Conservation (phyloP, 768 basidiomycete genomes). For the Lentinula raphanica region DNA sequence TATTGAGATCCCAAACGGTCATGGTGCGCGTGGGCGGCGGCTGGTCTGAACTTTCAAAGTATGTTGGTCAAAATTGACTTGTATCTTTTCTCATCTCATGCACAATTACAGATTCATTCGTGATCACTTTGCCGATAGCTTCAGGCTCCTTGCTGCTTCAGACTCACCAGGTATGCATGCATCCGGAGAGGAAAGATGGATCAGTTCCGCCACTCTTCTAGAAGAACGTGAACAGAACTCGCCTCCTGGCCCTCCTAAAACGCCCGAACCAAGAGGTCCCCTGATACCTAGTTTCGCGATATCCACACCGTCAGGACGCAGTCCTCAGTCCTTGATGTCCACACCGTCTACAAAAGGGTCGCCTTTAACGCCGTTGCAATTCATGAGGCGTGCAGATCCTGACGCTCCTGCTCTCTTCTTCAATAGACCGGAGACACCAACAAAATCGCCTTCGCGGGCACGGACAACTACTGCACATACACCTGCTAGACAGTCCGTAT, state of each 20-base stretch:
- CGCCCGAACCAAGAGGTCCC: slow-evolving; percentile 60
- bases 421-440: slow-evolving; percentile 60
- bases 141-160: slow-evolving; percentile 51
- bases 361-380: slow-evolving; percentile 76
- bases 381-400: slow-evolving; percentile 72
- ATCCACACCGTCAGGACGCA: slow-evolving; percentile 49
- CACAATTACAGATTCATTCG: slow-evolving; percentile 65
- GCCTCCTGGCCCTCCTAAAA: slow-evolving; percentile 40
- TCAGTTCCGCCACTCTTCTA: slow-evolving; percentile 68
- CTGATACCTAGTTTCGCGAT: slow-evolving; percentile 66
- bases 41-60: slow-evolving; percentile 91
- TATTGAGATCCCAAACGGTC: slow-evolving; percentile 84
- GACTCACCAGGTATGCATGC: slow-evolving; percentile 48
- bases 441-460: slow-evolving; percentile 43
- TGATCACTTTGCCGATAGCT: slow-evolving; percentile 79
- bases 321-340: slow-evolving; percentile 46
- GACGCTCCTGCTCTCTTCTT: slow-evolving; percentile 38
- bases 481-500: slow-evolving; percentile 49
- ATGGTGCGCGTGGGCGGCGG: slow-evolving; percentile 97
- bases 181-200: slow-evolving; percentile 72
- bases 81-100: background rate
- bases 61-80: slow-evolving; percentile 24
- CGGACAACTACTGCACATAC: slow-evolving; percentile 38
- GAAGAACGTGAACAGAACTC: slow-evolving; percentile 43
- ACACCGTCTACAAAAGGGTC: slow-evolving; percentile 60